Evolutionary conservation across 768 basidiomycete species (phyloP).

Genomic region (Russula sp.): DNA sequence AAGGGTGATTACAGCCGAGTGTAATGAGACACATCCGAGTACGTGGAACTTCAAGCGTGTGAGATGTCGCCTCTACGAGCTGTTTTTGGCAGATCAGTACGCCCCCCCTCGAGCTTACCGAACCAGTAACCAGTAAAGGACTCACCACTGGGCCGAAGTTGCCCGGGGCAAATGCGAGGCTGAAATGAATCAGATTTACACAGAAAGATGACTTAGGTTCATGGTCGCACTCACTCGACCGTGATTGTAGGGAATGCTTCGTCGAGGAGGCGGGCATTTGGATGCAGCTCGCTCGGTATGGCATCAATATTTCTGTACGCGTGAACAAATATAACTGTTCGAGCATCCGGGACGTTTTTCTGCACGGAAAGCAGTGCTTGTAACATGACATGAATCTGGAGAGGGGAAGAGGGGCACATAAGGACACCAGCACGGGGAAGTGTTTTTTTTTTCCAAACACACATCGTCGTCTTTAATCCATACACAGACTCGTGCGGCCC

Average conservation of each 20-base stretch:
- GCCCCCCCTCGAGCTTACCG: background rate
- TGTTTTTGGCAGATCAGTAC: background rate
- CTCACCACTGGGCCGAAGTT: constrained; percentile 15
- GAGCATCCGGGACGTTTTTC: constrained; percentile 16
- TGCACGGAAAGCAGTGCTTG: constrained; percentile 19
- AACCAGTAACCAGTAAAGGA: background rate
- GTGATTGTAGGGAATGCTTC: constrained; percentile 22
- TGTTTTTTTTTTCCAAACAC: background rate
- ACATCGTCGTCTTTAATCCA: constrained; percentile 23
- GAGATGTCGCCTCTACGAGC: constrained; percentile 19
- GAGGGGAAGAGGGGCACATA: background rate
- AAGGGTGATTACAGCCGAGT: constrained; percentile 12
- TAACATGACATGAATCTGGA: constrained; percentile 20
- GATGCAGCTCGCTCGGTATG: constrained; percentile 21
- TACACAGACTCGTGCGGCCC: constrained; percentile 17
- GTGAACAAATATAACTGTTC: constrained; percentile 20
- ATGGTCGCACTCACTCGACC: constrained; percentile 12
- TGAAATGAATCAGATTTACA: background rate
- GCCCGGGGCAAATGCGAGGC: constrained; percentile 17
- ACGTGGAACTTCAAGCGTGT: constrained; percentile 9
- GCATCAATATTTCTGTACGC: constrained; percentile 15
- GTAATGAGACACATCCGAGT: constrained; percentile 21
- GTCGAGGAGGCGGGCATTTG: constrained; percentile 21
- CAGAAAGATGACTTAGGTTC: background rate
- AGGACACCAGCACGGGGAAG: background rate